These are phyloP conservation scores for Sporobolomyces pararoseus DNA, from an alignment of 768 basidiomycete genomes.

Conservation along the genomic window DNA sequence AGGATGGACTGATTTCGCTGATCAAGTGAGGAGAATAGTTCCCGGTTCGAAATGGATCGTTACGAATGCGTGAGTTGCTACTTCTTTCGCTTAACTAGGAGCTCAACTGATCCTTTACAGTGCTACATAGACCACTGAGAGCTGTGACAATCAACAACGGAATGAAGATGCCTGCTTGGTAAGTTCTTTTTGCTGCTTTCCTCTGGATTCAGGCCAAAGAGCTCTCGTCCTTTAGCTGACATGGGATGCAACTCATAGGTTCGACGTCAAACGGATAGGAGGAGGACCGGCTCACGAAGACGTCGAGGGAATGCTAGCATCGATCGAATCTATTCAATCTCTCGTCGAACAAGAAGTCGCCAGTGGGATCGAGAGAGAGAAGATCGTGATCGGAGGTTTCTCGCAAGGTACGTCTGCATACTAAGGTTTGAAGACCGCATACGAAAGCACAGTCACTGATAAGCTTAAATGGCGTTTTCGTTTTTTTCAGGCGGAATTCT, in stretches of 20 bases:
- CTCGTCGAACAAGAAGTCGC: conserved; percentile 72
- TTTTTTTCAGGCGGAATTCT: conserved; percentile 12
- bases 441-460: too few relatives aligned
- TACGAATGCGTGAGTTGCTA: conserved; percentile 22
- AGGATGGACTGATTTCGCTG: conserved; percentile 15
- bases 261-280: conserved; percentile 5
- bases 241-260: conserved; percentile 6
- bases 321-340: conserved; percentile 61
- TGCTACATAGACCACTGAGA: conserved; percentile 52
- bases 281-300: conserved; percentile 58
- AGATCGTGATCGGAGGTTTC: conserved; percentile 29
- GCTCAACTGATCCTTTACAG: background rate
- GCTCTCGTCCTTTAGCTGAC: background rate
- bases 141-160: conserved; percentile 71
- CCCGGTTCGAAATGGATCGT: conserved; percentile 17
- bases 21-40: background rate
- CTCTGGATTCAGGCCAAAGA: too few relatives aligned
- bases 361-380: conserved; percentile 60
- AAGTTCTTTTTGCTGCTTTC: too few relatives aligned
- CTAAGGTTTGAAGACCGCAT: too few relatives aligned
- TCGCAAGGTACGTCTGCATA: conserved; percentile 7
- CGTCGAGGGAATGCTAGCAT: conserved; percentile 66
- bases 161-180: conserved; percentile 69
- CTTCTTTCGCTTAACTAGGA: background rate
- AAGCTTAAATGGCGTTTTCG: too few relatives aligned